Evolutionary conservation across 371 early-diverging fungal species (phyloP), one percentile per base, ranked within the genome.

Genomic region (Syncephalastrum contaminatum): DNA sequence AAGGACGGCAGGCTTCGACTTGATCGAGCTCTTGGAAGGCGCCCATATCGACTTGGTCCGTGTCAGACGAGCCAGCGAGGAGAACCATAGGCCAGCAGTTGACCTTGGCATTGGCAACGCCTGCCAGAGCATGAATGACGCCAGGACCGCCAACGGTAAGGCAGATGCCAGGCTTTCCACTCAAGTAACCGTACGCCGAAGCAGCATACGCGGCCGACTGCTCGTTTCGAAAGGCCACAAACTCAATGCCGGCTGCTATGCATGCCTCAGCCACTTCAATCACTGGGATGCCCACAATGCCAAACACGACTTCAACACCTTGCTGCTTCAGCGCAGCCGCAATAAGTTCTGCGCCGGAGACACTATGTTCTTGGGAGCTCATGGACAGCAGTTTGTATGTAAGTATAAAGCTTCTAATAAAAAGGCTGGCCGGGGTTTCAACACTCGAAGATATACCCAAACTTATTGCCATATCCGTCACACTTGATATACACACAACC

Each of bases 251-350:
- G 45, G 73, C 80, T n/a, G 78, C 74, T 45, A 78, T 77, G 59
- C 84, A 82, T n/a, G 89, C 89, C 42, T 89, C 88, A 55, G 88
- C 89, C 12, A 88, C 64, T 56, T 87, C 86, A 43, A 91, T 81
- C 1, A 91, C 87, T 12, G 92, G 92, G 56, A 90, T 89, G 20
- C 92, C 92, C n/a, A 92, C 92, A 56, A 92, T 87, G 30, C 92
- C 92, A 71, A 92, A 92, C 4, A 89, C 75, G 0, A 88, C 85
- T 20, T 65, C 54, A 25, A 91, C 88, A 21, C 84, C 87, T 54
- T 83, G 87, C 3, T 57, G 63, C 56, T 84, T 83, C 39, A 91
- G 72, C 6, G 81, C 60, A 7, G 53, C 50, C 4, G 91, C 91
- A 43, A 88, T 74, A 4, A 88, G 59, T 24, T 80, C 76, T 12